Base-by-base conservation (phyloP, 441 rosid species). In the Erysimum cheiri region DNA sequence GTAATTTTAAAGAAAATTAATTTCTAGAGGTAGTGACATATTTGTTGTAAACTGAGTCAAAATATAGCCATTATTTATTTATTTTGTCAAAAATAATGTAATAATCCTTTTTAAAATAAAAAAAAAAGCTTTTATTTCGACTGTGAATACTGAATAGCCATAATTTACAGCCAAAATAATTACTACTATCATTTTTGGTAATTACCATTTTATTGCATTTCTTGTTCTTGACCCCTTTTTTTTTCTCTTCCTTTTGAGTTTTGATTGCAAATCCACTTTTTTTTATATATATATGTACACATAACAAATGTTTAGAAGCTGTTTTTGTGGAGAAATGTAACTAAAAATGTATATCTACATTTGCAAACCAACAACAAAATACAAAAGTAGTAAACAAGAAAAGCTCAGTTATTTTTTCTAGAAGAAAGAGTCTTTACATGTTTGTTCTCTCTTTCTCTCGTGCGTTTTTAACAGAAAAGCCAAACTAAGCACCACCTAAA, bases 341-440 rank as follows among this genome's bases (percentile, higher is more conserved):
- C 22, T 8, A 17, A 50, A 53, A 14, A 12, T 39, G 73, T 62
- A 31, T 43, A 71, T 24, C 22, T 54, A 54, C 70, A 63, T 72
- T 28, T 46, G n/a, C 50, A 72, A 64, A 56, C 50, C 35, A 56
- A 17, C 35, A 55, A 8, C 32, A 64, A 43, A 36, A 56, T 36
- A 36, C 52, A 72, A 56, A 28, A 64, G 12, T 35, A 62, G 29
- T 35, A 63, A 63, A 71, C 49, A 46, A 54, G 56, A 71, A 54
- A 41, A 41, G 26, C 35, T 41, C 17, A 60, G 41, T 33, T 19
- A 33, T 61, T 28, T 17, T 46, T 56, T 15, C 41, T 67, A 15
- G 53, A 67, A 11, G 41, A 67, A 66, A 57, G 57, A 37, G 48
- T 69, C 64, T 69, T 58, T 69, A 59, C 66, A 59, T 17, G 57